Evolutionary conservation across 2,329 filamentous ascomycete species (phyloP), one percentile per base, ranked within the genome.

Genomic region (Penicillium sclerotiorum): DNA sequence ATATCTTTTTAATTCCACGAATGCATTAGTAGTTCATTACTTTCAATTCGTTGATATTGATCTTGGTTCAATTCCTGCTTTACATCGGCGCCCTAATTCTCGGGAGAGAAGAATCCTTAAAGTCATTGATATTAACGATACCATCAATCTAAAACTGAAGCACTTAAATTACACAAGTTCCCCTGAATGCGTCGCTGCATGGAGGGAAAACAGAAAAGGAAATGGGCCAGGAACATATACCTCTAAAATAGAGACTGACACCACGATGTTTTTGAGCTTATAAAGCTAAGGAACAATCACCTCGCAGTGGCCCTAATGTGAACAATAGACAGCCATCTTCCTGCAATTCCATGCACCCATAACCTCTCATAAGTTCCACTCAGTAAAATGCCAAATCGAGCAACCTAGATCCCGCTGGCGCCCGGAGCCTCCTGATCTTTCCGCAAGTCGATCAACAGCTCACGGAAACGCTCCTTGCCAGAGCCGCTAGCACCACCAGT

Each of bases 391-490:
- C 23, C 21, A 32, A 52, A 36, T 8, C 20, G 45, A 49, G 33
- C 33, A 44, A 42, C 38, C 56, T 69, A 73, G 60, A 77, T 55
- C 69, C 82, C 65, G 67, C 61, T 80, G 21, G 80, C 80, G 37
- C 82, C 83, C 5, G 83, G 84, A n/a, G 84, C 83, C 58, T 95
- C 95, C 76, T 96, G 88, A 62, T 99, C 94, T 78, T 96, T 96
- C 76, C 87, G 87, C 74, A 99, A 76, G 71, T 85, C 92, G 62
- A 92, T 74, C 64, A 99, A 77, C 67, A 97, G 68, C 75, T 97
- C 93, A 60, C 94, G 86, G 82, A 99, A 97, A 58, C 91, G 89
- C 73, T 95, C 90, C 82, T 99, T 99, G 64, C 93, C 92, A 53
- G 89, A 95, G 38, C 92, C 93, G 53, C 85, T 86, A 36, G 89